Conservation (phyloP, 2,329 filamentous ascomycete species). For the Lachnellula subtilissima region DNA sequence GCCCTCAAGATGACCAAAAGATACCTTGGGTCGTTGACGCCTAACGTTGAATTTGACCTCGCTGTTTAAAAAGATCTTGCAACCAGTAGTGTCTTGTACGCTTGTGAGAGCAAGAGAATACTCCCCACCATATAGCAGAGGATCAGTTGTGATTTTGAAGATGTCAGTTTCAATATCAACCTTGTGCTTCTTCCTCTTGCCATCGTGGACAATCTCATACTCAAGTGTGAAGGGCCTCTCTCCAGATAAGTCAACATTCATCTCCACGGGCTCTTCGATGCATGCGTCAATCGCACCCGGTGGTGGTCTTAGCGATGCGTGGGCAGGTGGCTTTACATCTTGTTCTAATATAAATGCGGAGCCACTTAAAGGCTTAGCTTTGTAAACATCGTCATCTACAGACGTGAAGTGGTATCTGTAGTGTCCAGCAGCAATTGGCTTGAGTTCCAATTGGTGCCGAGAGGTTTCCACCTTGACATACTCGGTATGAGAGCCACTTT, state of each 20-base stretch:
- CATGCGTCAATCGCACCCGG: slow-evolving; percentile 62
- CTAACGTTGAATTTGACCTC: slow-evolving; percentile 82
- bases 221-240: slow-evolving; percentile 85
- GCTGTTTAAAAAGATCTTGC: slow-evolving; percentile 79
- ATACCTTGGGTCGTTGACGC: slow-evolving; percentile 79
- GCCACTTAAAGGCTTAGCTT: slow-evolving; percentile 56
- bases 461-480: slow-evolving; percentile 60
- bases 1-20: slow-evolving; percentile 81
- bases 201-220: slow-evolving; percentile 88
- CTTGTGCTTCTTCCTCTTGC: slow-evolving; percentile 69
- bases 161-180: slow-evolving; percentile 57
- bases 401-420: slow-evolving; percentile 83
- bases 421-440: slow-evolving; percentile 73
- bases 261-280: slow-evolving; percentile 72
- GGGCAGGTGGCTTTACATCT: slow-evolving; percentile 87
- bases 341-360: slow-evolving; percentile 68
- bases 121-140: slow-evolving; percentile 76
- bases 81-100: slow-evolving; percentile 80
- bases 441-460: slow-evolving; percentile 78
- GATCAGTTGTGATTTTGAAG: slow-evolving; percentile 70
- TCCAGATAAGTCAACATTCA: slow-evolving; percentile 71
- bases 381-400: slow-evolving; percentile 80
- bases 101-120: slow-evolving; percentile 83
- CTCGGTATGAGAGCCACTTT: slow-evolving; percentile 41
- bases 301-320: slow-evolving; percentile 61